Evolutionary conservation across 139 green algal species (phyloP), one percentile per base, ranked within the genome.

Genomic region (Picochlorum sp.): DNA sequence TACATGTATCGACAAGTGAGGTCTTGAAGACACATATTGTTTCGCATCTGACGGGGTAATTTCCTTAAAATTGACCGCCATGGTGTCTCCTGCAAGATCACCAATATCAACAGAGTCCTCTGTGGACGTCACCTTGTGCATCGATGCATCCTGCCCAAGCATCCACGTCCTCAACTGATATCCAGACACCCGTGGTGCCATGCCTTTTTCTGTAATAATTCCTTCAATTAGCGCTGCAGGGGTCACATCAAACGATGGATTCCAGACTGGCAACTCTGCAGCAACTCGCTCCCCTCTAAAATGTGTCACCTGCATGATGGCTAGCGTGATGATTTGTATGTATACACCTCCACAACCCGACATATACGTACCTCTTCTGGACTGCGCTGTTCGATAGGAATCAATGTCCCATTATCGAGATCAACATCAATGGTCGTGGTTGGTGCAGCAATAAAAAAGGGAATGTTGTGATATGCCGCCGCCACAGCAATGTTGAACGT

Each of bases 401-500:
- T 98, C 9, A 81, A 63, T 2, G 50, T 56, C 2, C 92, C 92
- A 4, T 74, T 71, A 16, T 74, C 58, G 44, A 85, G 60, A 31
- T 73, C 51, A 3, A 80, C 65, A 64, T 97, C 91, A 21, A 97
- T 73, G 1, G 92, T 96, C 20, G 90, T 97, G 31, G 81, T 82
- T 16, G 91, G 91, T 0, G 92, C 91, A 2, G 91, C 92, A 52
- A 96, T 75, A 68, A 96, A 98, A 79, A 98, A 98, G 7, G 93
- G 92, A 1, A 96, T 69, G 49, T 78, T 71, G 67, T 91, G 77
- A 49, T 85, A 68, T 26, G 55, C 38, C 1, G 85, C 85, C 3
- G 77, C 67, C 57, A 92, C 74, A 5, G 87, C 86, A n/a, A 91
- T 73, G 34, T 62, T 73, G 61, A 81, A 89, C 2, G 88, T 97